A percentile compares a stretch with the other conserved stretches of the same genome.
Conservation (phyloP, 2,329 filamentous ascomycete genomes). For the Cucurbitaria berberidis region DNA sequence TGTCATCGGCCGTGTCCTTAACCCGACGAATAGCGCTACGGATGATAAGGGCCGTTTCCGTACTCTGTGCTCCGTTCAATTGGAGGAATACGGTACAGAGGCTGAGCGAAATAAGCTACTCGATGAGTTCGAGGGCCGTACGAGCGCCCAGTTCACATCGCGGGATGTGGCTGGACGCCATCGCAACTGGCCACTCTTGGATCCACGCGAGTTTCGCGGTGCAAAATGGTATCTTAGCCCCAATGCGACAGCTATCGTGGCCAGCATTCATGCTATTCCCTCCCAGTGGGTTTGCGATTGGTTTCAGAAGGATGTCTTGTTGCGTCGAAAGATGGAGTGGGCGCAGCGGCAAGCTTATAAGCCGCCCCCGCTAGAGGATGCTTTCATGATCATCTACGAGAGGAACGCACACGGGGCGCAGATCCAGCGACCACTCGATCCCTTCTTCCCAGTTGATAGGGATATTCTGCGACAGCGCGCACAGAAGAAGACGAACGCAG, state of each 20-base stretch:
- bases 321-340: constrained; percentile 5
- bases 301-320: constrained; percentile 23
- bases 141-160: constrained; percentile 1
- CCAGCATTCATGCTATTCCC: constrained; percentile 15
- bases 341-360: not conserved
- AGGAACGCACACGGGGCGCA: not conserved
- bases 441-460: not conserved
- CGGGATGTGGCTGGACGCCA: not conserved
- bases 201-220: constrained; percentile 5
- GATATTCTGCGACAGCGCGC: not conserved
- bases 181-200: not conserved
- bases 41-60: not conserved
- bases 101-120: not conserved
- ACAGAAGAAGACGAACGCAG: not conserved
- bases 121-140: not conserved
- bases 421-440: constrained; percentile 5
- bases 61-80: not conserved
- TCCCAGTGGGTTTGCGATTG: constrained; percentile 23
- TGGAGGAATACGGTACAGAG: not conserved
- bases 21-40: not conserved
- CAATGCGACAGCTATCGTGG: constrained; percentile 6
- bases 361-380: constrained; percentile 9
- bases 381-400: constrained; percentile 21
- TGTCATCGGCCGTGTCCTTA: constrained; percentile 7
- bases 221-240: constrained; percentile 6